These are phyloP conservation scores for Botrytis elliptica DNA, from an alignment of 2,329 filamentous ascomycete genomes.

Conservation along the genomic window DNA sequence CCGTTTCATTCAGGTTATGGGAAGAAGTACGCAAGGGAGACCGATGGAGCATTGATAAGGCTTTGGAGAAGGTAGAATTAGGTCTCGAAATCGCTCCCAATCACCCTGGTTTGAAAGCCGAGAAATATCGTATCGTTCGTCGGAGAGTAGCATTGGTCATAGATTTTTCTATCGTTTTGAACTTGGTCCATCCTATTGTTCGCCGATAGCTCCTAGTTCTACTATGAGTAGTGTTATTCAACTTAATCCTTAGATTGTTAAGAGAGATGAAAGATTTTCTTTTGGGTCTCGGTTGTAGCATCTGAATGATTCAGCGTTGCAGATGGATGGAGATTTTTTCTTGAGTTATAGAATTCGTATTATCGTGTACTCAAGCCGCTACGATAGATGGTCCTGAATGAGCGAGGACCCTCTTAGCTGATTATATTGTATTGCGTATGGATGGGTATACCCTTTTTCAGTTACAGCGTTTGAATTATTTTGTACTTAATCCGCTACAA, in stretches of 20 bases:
- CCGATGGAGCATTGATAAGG: background rate
- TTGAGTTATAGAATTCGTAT: background rate
- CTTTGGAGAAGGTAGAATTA: background rate
- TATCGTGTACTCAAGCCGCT: background rate
- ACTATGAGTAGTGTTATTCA: background rate
- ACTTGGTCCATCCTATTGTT: background rate
- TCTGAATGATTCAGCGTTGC: background rate
- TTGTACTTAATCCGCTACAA: background rate
- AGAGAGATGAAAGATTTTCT: background rate
- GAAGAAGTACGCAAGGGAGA: background rate
- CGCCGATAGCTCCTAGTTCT: background rate
- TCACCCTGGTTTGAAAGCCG: background rate
- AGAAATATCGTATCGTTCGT: background rate
- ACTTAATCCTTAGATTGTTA: background rate
- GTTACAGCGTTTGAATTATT: background rate
- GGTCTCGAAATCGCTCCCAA: background rate
- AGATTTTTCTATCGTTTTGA: background rate
- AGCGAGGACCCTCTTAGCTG: background rate
- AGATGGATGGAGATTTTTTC: background rate
- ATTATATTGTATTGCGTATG: background rate
- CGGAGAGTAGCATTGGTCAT: background rate
- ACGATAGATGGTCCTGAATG: background rate
- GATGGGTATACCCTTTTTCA: fast-evolving
- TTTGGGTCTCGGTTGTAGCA: background rate
- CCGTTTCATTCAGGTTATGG: background rate